These are phyloP conservation scores for Pythium scleroteichum DNA, from an alignment of 352 stramenopile genomes.

Conservation along the genomic window DNA sequence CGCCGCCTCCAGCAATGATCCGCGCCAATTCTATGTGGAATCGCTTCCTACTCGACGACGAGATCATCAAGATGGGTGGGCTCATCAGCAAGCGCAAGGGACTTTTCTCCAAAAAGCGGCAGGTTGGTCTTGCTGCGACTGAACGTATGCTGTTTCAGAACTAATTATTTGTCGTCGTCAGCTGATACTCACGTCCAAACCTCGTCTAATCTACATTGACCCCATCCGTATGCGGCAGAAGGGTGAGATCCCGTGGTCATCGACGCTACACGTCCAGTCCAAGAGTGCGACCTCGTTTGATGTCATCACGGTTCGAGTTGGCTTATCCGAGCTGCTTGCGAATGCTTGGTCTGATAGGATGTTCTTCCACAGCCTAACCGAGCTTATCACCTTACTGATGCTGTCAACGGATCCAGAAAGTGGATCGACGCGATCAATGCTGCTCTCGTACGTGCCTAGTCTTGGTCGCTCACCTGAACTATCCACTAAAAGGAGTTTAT, in stretches of 20 bases:
- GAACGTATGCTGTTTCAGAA: background rate
- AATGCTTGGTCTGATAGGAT: background rate
- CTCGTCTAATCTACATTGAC: conserved; percentile 90
- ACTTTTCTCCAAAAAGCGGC: conserved; percentile 86
- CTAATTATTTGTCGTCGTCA: conserved; percentile 21
- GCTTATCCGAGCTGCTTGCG: background rate
- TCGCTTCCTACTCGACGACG: conserved; percentile 85
- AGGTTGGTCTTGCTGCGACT: background rate
- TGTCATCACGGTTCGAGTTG: conserved; percentile 69
- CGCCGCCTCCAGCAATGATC: conserved; percentile 49
- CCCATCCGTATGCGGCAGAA: conserved; percentile 90
- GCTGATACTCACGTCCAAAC: conserved; percentile 85
- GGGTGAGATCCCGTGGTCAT: conserved; percentile 86
- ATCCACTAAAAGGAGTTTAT: background rate
- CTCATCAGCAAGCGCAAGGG: conserved; percentile 90
- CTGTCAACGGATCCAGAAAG: conserved; percentile 88
- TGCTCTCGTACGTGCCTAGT: conserved; percentile 37
- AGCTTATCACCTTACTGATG: conserved; percentile 86
- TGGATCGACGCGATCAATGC: conserved; percentile 90
- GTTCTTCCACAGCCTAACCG: conserved; percentile 61
- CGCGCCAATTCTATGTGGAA: conserved; percentile 86
- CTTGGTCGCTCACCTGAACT: background rate
- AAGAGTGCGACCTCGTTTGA: conserved; percentile 88
- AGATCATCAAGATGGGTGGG: conserved; percentile 85
- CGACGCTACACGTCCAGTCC: conserved; percentile 82